phyloP scores from a whole-genome alignment of 495 filamentous ascomycete genomes.

The Aspergillus avenaceus region DNA sequence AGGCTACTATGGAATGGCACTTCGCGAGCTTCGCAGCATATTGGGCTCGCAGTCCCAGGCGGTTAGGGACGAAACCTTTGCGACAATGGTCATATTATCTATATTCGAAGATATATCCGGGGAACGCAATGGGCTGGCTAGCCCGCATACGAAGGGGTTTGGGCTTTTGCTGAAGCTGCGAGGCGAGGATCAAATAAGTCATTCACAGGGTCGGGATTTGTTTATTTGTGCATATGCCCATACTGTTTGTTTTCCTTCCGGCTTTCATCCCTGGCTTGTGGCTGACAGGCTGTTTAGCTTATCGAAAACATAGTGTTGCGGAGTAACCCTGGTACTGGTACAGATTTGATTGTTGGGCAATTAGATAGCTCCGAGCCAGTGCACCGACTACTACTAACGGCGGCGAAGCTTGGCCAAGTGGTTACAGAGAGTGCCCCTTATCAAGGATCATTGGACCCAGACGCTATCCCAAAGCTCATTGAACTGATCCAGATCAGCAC shows the following conservation, averaged over 20 bases:
- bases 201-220: conserved; percentile 35
- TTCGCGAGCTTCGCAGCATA: conserved; percentile 28
- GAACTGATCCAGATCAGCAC: conserved; percentile 22
- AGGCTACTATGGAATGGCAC: conserved; percentile 31
- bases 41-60: conserved; percentile 27
- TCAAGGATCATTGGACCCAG: conserved; percentile 12
- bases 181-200: conserved; percentile 27
- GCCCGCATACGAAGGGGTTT: conserved; percentile 42
- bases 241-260: conserved; percentile 24
- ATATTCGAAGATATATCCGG: conserved; percentile 41
- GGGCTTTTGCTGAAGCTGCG: conserved; percentile 37
- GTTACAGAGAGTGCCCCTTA: conserved; percentile 20
- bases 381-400: conserved; percentile 32
- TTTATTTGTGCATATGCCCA: conserved; percentile 42
- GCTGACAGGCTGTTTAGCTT: conserved; percentile 18
- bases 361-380: conserved; percentile 31
- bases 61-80: conserved; percentile 39
- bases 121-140: conserved; percentile 34
- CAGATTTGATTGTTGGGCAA: conserved; percentile 26
- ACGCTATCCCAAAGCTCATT: conserved; percentile 14
- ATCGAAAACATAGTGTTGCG: conserved; percentile 37
- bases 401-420: conserved; percentile 31
- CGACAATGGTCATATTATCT: conserved; percentile 35
- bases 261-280: background rate
- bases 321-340: conserved; percentile 28